Conservation (phyloP, 441 rosid species). For the Rhodomyrtus psidioides region DNA sequence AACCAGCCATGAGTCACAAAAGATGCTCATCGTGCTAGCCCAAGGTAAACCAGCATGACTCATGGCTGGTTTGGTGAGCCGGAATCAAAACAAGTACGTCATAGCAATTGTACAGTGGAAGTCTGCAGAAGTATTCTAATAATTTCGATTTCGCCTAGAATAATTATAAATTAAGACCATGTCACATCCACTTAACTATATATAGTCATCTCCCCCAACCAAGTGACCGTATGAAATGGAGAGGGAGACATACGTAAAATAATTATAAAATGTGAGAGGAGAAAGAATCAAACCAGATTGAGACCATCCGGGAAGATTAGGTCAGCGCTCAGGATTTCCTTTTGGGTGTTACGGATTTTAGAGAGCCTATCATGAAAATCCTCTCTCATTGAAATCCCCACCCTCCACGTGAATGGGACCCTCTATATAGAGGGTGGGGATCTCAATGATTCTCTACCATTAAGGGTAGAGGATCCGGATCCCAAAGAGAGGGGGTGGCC, state of each 20-base stretch:
- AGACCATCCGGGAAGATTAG: not conserved
- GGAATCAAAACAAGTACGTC: not conserved
- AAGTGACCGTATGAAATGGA: not conserved
- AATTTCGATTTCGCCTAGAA: not conserved
- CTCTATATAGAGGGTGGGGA: no score
- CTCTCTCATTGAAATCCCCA: no score
- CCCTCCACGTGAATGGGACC: no score
- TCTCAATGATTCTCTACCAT: no score
- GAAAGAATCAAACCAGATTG: not conserved
- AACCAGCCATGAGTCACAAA: no score
- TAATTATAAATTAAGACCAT: not conserved
- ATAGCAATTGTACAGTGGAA: not conserved
- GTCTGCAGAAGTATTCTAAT: not conserved
- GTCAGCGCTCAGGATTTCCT: not conserved
- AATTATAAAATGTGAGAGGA: not conserved
- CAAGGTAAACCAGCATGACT: not conserved
- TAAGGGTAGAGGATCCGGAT: no score
- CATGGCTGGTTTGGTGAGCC: rapidly evolving
- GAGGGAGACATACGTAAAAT: not conserved
- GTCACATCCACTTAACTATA: not conserved
- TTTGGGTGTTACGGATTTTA: not conserved
- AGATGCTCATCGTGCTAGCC: no score
- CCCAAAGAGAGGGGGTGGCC: no score
- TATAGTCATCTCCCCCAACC: not conserved
- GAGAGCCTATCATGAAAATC: no score